Base-by-base conservation (phyloP, 257 asterid species). In the Salvia rosmarinus region DNA sequence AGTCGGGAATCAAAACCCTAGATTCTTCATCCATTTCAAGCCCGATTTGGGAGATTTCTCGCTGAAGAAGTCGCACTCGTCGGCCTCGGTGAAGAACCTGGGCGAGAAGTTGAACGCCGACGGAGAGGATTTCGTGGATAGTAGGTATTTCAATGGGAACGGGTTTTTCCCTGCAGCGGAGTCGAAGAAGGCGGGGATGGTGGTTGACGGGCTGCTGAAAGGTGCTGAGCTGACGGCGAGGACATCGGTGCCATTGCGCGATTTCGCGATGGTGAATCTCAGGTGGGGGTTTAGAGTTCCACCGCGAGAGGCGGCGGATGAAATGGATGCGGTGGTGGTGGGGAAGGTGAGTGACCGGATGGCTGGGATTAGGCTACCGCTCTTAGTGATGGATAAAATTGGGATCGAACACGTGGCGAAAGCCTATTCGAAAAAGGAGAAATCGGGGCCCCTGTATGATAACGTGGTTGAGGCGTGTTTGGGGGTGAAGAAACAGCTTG, bases 281-380 rank as follows among this genome's bases (percentile, higher is more conserved):
- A 72, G 95, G 25, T 95, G 99, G 99, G 97, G 96, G 6, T 84
- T 95, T 73, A 89, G 89, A 87, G 77, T 89, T 70, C 93, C 98
- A 66, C 50, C 80, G 65, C 80, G 56, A 66, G 85, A 75, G 43
- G 64, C 74, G 74, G 81, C 68, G 51, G 87, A 69, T 37, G 90
- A 71, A 4, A 67, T 51, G 46, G 98, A 88, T 34, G 74, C 86
- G 54, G 91, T 86, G 55, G 43, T 89, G 46, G 81, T 94, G 17
- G 81, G 90, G 56, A 77, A 69, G 74, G 77, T 56, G 71, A 73
- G 76, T 2, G 83, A 73, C 13, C 68, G 83, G 77, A 40, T 69
- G 72, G 68, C 76, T 8, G 85, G 88, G 61, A 78, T 85, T 56
- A 72, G 75, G 57, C 79, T 89, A 25, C 99, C 99, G 0, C 61